Base-by-base conservation (phyloP, 176 grass and related monocot species). In the Juncus inflexus region DNA sequence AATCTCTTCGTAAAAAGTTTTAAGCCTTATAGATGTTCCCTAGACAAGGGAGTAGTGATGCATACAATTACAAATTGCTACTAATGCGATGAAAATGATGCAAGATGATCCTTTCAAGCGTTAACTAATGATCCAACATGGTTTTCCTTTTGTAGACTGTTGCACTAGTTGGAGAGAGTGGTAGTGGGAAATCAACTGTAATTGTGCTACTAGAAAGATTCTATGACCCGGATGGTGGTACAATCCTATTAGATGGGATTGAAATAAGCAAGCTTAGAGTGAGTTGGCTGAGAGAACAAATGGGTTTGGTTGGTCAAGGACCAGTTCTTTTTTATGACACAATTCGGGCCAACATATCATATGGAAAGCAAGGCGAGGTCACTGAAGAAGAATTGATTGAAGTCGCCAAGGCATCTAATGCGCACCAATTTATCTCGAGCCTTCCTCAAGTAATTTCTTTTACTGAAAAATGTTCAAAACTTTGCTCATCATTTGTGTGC, bases 371-470 rank as follows among this genome's bases (percentile, higher is more conserved):
- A 3, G 81, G 73, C 40, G 70, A 60, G 1, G 70, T 70, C 3
- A 79, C 52, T 2, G 81, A 84, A 62, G 81, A 79, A 69, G 70
- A 79, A 60, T 62, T 84, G 53, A 11, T 58, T 4, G 64, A 5
- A 36, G 76, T 73, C 16, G 75, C 81, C 36, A 65, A 65, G 37
- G 70, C 76, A 57, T 65, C 76, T 12, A 84, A 79, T 15, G 81
- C 76, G 15, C 81, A 84, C 14, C 70, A 75, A 53, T 84, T 84
- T 73, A 79, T 84, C 74, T 79, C 81, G n/a, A 84, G 76, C 55
- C 60, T 84, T 52, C 81, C 76, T 19, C 62, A 75, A 47, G 43
- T 47, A 47, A 47, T 47, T 28, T 28, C 19, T 1, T 28, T 28
- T 28, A 28, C 19, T 28, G 19, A 28, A 28, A 28, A 28, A 28